phyloP scores from a whole-genome alignment of 805 yeast genomes.

The Maudiozyma turicensis region DNA sequence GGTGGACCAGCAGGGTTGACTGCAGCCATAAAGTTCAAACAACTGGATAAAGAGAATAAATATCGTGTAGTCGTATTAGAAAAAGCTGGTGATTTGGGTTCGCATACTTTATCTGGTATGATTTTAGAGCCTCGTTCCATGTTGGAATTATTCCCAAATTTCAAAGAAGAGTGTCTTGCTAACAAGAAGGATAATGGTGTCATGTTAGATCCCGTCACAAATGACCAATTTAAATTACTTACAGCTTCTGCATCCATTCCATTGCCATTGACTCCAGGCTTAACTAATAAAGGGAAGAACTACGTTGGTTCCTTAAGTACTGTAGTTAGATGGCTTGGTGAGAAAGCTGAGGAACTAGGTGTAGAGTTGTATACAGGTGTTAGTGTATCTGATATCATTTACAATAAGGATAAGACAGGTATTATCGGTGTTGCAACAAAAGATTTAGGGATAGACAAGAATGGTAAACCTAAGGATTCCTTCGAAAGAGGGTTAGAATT shows the following conservation, averaged over 20 bases:
- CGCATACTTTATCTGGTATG: slow-evolving; percentile 89
- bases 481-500: slow-evolving; percentile 97
- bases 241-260: slow-evolving; percentile 50
- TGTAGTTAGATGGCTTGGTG: slow-evolving; percentile 74
- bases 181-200: slow-evolving; percentile 49
- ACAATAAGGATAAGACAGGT: slow-evolving; percentile 36
- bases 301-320: slow-evolving; percentile 76
- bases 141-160: slow-evolving; percentile 70
- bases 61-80: slow-evolving; percentile 83
- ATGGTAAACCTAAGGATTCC: slow-evolving; percentile 68
- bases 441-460: slow-evolving; percentile 75
- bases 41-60: slow-evolving; percentile 65
- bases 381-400: slow-evolving; percentile 70
- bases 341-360: slow-evolving; percentile 85
- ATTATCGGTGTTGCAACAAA: slow-evolving; percentile 89
- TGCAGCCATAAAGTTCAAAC: slow-evolving; percentile 83
- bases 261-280: slow-evolving; percentile 88
- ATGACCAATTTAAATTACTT: slow-evolving; percentile 65
- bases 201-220: slow-evolving; percentile 60
- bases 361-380: slow-evolving; percentile 91
- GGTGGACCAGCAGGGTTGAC: slow-evolving; percentile 98
- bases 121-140: slow-evolving; percentile 86
- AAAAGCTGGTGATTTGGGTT: slow-evolving; percentile 88
- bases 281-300: slow-evolving; percentile 72
- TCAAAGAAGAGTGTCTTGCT: slow-evolving; percentile 33